Evolutionary conservation across 2,329 filamentous ascomycete species (phyloP).

Genomic region (Alternaria gaisen): DNA sequence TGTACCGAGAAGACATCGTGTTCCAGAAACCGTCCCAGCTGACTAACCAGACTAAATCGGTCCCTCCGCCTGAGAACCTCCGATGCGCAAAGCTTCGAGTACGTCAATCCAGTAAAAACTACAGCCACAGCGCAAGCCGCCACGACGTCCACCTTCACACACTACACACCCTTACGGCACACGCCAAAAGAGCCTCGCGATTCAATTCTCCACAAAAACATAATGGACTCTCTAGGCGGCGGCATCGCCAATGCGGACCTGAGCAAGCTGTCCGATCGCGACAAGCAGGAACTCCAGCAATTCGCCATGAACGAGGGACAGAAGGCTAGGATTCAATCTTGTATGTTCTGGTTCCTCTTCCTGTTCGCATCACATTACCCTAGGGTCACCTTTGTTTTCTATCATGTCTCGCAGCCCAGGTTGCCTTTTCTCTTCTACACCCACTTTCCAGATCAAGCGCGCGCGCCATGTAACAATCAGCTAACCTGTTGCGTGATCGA

Average conservation of each 20-base stretch:
- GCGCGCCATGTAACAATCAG: not conserved
- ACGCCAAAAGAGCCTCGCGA: constrained; percentile 15
- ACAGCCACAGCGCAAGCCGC: not conserved
- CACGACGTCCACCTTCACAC: not conserved
- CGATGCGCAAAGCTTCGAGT: constrained; percentile 4
- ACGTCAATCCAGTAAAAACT: not conserved
- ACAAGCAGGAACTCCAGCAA: constrained; percentile 87
- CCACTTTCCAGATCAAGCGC: not conserved
- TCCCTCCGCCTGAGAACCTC: not conserved
- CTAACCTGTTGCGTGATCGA: not conserved
- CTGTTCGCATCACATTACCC: not conserved
- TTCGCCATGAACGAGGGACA: constrained; percentile 86
- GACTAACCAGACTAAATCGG: constrained; percentile 1
- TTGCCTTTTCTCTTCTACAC: not conserved
- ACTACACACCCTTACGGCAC: constrained; percentile 9
- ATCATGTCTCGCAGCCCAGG: not conserved
- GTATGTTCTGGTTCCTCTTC: constrained; percentile 25
- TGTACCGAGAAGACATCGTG: not conserved
- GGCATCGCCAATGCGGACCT: constrained; percentile 67
- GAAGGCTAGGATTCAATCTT: constrained; percentile 74
- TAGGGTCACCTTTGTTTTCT: not conserved
- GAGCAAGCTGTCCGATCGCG: constrained; percentile 77
- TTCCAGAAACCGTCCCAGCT: not conserved
- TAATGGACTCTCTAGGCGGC: constrained; percentile 52
- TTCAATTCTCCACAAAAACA: constrained; percentile 1